Conservation (phyloP, 495 filamentous ascomycete genomes). For the Pseudomonodictys pantanalensis region DNA sequence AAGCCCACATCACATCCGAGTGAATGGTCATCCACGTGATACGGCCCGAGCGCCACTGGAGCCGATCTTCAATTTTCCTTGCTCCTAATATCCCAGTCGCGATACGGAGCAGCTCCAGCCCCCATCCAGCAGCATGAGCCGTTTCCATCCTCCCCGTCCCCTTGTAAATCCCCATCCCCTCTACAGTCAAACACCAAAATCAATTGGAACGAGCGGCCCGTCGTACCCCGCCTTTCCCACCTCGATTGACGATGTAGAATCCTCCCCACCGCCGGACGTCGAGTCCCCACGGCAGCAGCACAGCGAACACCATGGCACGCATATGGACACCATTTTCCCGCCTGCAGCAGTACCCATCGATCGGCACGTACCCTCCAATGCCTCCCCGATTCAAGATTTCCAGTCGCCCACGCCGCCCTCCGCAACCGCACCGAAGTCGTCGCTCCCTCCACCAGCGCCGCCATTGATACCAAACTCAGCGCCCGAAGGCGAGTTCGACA, state of each 20-base stretch:
- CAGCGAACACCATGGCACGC: too few relatives aligned
- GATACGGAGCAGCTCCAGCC: background rate
- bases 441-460: background rate
- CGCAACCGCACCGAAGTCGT: background rate
- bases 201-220: background rate
- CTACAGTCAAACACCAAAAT: conserved; percentile 3
- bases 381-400: background rate
- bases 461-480: conserved; percentile 18
- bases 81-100: background rate
- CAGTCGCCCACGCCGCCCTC: background rate
- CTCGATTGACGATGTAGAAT: conserved; percentile 1
- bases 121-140: background rate
- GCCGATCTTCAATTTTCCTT: background rate
- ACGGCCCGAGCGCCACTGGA: too few relatives aligned
- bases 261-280: conserved; percentile 8
- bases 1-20: too few relatives aligned
- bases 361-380: too few relatives aligned
- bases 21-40: too few relatives aligned
- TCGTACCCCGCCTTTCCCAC: conserved; percentile 13
- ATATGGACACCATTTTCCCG: too few relatives aligned
- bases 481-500: conserved; percentile 22
- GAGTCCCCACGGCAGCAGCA: too few relatives aligned
- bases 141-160: background rate
- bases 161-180: background rate
- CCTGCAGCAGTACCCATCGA: too few relatives aligned